These are phyloP conservation scores for Fusarium chaquense DNA, from an alignment of 2,329 filamentous ascomycete genomes.

Conservation along the genomic window DNA sequence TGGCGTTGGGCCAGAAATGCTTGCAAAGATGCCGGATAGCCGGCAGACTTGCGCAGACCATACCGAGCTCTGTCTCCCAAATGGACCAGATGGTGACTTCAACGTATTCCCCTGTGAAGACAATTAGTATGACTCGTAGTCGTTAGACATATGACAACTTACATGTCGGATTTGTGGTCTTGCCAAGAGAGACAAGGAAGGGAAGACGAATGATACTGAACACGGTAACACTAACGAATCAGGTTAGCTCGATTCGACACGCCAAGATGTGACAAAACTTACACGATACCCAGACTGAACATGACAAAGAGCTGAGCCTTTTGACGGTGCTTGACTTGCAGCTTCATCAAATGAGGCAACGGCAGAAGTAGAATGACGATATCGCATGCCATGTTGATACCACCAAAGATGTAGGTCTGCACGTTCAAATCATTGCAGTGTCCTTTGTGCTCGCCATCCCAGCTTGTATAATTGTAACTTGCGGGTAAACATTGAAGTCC, in stretches of 20 bases:
- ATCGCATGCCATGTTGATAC: conserved; percentile 36
- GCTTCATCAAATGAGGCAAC: conserved; percentile 27
- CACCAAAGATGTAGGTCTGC: conserved; percentile 40
- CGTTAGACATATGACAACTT: background rate
- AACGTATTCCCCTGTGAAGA: conserved; percentile 21
- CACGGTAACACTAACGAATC: conserved; percentile 20
- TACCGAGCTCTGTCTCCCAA: conserved; percentile 41
- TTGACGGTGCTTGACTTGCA: conserved; percentile 35
- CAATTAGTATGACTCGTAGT: background rate
- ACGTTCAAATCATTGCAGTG: conserved; percentile 37
- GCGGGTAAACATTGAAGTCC: conserved; percentile 33
- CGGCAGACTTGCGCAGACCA: conserved; percentile 39
- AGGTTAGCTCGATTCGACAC: background rate
- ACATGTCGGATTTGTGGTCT: conserved; percentile 36
- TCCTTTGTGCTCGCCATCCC: conserved; percentile 32
- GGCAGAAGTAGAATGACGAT: conserved; percentile 30
- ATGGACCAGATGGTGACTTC: conserved; percentile 43
- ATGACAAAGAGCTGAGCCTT: conserved; percentile 38
- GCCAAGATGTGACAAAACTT: background rate
- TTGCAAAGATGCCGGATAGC: conserved; percentile 41
- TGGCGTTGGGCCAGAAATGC: conserved; percentile 39
- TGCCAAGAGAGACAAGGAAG: conserved; percentile 32
- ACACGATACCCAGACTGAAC: conserved; percentile 37
- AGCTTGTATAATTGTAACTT: conserved; percentile 35
- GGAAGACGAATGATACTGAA: conserved; percentile 38